Conservation (phyloP, 306 rosid genomes). For the Trifolium pratense region DNA sequence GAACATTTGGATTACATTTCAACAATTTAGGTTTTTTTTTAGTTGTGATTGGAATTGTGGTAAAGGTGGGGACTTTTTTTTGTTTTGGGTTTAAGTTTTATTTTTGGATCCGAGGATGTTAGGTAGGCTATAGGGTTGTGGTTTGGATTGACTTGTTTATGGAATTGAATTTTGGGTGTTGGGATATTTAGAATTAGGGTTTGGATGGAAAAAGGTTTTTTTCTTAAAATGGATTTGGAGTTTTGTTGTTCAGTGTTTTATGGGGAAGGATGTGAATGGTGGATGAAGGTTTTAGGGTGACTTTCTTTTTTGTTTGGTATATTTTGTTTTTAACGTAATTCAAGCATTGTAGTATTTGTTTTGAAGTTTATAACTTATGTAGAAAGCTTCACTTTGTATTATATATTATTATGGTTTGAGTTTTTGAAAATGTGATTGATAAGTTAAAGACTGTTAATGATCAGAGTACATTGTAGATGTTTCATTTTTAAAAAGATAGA, state of each 20-base stretch:
- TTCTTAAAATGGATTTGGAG: constrained; percentile 4
- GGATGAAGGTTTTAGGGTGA: background rate
- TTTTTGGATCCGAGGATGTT: constrained; percentile 36
- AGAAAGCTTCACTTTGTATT: background rate
- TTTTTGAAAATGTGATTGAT: constrained; percentile 28
- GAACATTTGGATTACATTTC: too few species aligned
- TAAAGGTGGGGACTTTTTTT: background rate
- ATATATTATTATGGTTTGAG: too few species aligned
- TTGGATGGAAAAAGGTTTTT: constrained; percentile 5
- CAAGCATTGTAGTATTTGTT: background rate
- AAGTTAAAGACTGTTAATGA: background rate
- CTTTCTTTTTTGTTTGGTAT: background rate
- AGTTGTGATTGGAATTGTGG: constrained; percentile 14
- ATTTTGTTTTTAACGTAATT: constrained; percentile 1
- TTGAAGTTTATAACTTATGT: background rate
- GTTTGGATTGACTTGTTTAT: background rate
- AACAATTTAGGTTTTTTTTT: too few species aligned
- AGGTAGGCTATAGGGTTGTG: constrained; percentile 1
- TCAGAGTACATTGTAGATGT: background rate
- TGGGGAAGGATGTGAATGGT: background rate
- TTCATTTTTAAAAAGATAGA: constrained; percentile 13
- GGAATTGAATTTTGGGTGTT: background rate
- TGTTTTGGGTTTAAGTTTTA: constrained; percentile 11
- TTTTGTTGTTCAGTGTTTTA: background rate
- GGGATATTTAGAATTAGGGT: constrained; percentile 38